phyloP scores from a whole-genome alignment of 495 filamentous ascomycete species.

The Tuber magnatum region DNA sequence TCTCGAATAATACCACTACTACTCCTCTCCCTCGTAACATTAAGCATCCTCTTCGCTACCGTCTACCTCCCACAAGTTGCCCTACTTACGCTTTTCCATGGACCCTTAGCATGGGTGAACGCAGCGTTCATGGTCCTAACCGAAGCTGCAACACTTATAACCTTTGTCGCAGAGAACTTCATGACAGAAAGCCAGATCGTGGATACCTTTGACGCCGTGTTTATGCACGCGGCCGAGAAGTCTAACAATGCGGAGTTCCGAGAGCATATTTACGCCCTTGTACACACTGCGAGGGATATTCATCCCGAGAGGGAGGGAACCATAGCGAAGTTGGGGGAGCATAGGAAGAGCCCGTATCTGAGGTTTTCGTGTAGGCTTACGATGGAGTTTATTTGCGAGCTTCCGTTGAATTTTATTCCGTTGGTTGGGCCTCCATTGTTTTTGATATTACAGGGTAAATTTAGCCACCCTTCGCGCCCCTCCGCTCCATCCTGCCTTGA shows the following conservation, averaged over 20 bases:
- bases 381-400: slow-evolving; percentile 65
- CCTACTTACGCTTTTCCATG: slow-evolving; percentile 71
- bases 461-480: slow-evolving; percentile 9
- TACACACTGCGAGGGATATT: slow-evolving; percentile 66
- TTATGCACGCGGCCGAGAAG: slow-evolving; percentile 41
- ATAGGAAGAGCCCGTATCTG: slow-evolving; percentile 61
- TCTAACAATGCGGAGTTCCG: slow-evolving; percentile 11
- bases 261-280: slow-evolving; percentile 47
- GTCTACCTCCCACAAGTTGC: slow-evolving; percentile 86
- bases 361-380: slow-evolving; percentile 69
- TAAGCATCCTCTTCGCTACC: slow-evolving; percentile 72
- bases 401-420: slow-evolving; percentile 91
- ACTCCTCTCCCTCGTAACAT: slow-evolving; percentile 63
- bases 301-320: slow-evolving; percentile 53
- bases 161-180: slow-evolving; percentile 64
- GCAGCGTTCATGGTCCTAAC: slow-evolving; percentile 70
- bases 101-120: slow-evolving; percentile 71
- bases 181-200: slow-evolving; percentile 71
- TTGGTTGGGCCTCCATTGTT: slow-evolving; percentile 78
- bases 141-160: slow-evolving; percentile 74
- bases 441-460: slow-evolving; percentile 63
- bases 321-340: slow-evolving; percentile 64
- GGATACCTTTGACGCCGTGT: slow-evolving; percentile 84
- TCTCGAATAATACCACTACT: slow-evolving; percentile 62
- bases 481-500: slow-evolving; percentile 27